Conservation (phyloP, 2,329 filamentous ascomycete genomes). For the Nemania serpens region DNA sequence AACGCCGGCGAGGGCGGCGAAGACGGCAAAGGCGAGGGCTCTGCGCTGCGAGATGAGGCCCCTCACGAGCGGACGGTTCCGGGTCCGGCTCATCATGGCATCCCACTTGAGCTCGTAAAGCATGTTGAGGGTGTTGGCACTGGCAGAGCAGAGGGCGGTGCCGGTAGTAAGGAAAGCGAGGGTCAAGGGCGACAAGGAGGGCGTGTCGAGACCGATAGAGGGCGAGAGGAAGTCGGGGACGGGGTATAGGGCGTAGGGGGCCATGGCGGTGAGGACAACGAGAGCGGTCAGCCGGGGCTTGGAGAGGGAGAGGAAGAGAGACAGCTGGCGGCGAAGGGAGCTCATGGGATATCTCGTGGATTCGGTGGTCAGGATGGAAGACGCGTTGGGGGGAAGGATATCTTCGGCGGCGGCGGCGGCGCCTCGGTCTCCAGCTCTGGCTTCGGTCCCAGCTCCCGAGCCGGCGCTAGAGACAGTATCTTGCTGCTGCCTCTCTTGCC, state of each 20-base stretch:
- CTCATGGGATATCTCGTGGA: constrained; percentile 55
- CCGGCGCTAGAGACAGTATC: constrained; percentile 1
- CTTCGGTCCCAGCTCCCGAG: neutral
- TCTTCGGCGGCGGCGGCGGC: constrained; percentile 22
- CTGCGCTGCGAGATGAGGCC: constrained; percentile 72
- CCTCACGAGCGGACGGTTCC: constrained; percentile 86
- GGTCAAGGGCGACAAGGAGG: constrained; percentile 87
- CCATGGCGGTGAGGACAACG: constrained; percentile 87
- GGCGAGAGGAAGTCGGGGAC: constrained; percentile 83
- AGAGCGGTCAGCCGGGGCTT: constrained; percentile 93
- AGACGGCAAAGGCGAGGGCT: constrained; percentile 79
- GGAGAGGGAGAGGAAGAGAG: constrained; percentile 86
- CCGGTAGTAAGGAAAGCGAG: constrained; percentile 89
- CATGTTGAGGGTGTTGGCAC: constrained; percentile 96
- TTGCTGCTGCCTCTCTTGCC: constrained; percentile 13
- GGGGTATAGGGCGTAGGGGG: constrained; percentile 90
- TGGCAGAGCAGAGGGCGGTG: constrained; percentile 85
- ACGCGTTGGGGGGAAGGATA: constrained; percentile 55
- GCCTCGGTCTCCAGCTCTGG: neutral
- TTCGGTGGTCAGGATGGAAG: constrained; percentile 58
- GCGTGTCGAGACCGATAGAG: constrained; percentile 63
- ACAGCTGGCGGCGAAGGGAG: constrained; percentile 68
- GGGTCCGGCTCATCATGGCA: constrained; percentile 89
- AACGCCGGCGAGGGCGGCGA: constrained; percentile 71
- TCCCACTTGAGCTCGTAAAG: constrained; percentile 90